These are phyloP conservation scores for Platanthera guangdongensis DNA, from an alignment of 106 monocot genomes.

Conservation along the genomic window DNA sequence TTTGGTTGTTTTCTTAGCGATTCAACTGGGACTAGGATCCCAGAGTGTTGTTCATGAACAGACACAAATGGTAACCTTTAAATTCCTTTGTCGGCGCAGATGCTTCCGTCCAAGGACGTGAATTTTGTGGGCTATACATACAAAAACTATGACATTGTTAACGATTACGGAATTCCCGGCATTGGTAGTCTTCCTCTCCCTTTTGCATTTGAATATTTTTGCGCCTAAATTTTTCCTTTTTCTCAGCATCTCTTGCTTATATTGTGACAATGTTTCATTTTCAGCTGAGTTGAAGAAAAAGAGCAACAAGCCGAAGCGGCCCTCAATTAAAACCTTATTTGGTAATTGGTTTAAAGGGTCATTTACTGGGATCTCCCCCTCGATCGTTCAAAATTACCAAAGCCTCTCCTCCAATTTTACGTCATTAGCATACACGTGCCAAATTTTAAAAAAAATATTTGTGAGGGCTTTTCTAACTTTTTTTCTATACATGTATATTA, in stretches of 20 bases:
- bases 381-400: too few relatives aligned
- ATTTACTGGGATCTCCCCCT: too few relatives aligned
- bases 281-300: constrained; percentile 71
- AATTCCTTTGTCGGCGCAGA: constrained; percentile 2
- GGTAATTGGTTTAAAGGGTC: constrained; percentile 25
- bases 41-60: background rate
- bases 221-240: background rate
- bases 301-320: constrained; percentile 57
- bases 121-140: constrained; percentile 29
- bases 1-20: background rate
- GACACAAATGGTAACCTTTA: background rate
- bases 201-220: background rate
- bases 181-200: constrained; percentile 10
- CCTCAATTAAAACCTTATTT: constrained; percentile 71
- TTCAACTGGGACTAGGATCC: background rate
- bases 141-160: constrained; percentile 23
- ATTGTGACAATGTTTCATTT: background rate
- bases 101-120: constrained; percentile 28
- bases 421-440: too few relatives aligned
- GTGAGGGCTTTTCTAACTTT: too few relatives aligned
- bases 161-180: constrained; percentile 21
- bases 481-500: too few relatives aligned
- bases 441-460: too few relatives aligned
- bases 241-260: background rate
- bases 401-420: too few relatives aligned